Conservation (phyloP, 345 rosid genomes). For the Gossypium anomalum region DNA sequence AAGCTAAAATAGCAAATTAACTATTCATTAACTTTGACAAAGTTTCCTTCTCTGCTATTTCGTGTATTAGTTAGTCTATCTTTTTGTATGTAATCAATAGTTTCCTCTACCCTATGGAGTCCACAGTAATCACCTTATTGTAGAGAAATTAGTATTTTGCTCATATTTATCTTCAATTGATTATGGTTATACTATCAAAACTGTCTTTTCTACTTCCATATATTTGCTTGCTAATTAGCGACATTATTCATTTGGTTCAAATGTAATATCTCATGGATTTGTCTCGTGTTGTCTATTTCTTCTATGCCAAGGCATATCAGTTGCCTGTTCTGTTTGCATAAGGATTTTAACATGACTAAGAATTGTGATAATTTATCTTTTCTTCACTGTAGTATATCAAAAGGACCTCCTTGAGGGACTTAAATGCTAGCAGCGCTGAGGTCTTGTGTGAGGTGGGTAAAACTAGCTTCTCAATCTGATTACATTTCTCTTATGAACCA, state of each 20-base stretch:
- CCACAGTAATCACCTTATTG: not conserved
- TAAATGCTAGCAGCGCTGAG: conserved; percentile 78
- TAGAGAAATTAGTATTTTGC: not conserved
- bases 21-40: not conserved
- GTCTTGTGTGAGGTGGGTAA: conserved; percentile 75
- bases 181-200: not conserved
- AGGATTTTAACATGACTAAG: not conserved
- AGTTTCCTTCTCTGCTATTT: not conserved
- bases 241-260: not conserved
- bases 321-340: not conserved
- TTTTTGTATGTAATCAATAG: not conserved
- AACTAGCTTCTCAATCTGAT: conserved; percentile 1
- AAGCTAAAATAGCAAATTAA: not conserved
- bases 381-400: conserved; percentile 56
- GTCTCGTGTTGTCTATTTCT: not conserved
- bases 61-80: not conserved
- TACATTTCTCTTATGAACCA: not conserved
- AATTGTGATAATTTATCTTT: not conserved
- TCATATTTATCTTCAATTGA: not conserved
- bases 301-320: not conserved
- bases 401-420: conserved; percentile 65
- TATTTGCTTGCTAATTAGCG: not conserved
- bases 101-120: not conserved
- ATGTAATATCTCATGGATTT: conserved; percentile 2
- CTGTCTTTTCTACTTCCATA: not conserved